phyloP scores from a whole-genome alignment of 202 grass and related monocot genomes.

The Thinopyrum obtusiflorum region DNA sequence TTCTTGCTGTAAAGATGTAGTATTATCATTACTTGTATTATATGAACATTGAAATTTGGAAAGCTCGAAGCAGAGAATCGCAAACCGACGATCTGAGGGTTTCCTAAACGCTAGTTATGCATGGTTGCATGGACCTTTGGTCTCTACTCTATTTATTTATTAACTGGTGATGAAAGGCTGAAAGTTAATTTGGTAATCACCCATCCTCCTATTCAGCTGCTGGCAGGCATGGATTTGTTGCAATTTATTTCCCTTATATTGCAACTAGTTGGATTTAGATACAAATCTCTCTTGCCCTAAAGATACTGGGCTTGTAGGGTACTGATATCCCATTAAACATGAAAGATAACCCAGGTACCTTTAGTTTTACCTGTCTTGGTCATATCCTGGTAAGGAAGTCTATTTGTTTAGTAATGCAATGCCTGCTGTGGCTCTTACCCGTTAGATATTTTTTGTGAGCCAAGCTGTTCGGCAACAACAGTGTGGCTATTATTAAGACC shows the following conservation, averaged over 20 bases:
- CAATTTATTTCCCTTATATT: neutral
- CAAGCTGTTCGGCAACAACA: constrained; percentile 13
- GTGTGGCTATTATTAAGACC: neutral
- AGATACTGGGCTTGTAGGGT: neutral
- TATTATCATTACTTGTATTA: neutral
- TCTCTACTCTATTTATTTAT: neutral
- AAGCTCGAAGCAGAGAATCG: neutral
- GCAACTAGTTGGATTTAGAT: neutral
- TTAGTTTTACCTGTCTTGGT: neutral
- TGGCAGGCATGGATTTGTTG: neutral
- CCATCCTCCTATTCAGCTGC: neutral
- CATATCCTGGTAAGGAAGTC: neutral
- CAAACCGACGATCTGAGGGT: neutral
- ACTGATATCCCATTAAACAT: neutral
- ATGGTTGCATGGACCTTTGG: neutral
- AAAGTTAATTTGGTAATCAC: neutral
- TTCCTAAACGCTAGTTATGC: neutral
- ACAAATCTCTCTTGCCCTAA: neutral
- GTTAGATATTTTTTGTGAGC: neutral
- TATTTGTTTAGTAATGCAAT: neutral
- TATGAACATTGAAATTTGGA: neutral
- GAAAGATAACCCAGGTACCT: neutral
- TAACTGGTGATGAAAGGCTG: neutral
- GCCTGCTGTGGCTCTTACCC: neutral
- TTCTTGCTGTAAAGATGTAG: neutral